Base-by-base conservation (phyloP, 495 filamentous ascomycete species). In the Hypoxylon rickii region DNA sequence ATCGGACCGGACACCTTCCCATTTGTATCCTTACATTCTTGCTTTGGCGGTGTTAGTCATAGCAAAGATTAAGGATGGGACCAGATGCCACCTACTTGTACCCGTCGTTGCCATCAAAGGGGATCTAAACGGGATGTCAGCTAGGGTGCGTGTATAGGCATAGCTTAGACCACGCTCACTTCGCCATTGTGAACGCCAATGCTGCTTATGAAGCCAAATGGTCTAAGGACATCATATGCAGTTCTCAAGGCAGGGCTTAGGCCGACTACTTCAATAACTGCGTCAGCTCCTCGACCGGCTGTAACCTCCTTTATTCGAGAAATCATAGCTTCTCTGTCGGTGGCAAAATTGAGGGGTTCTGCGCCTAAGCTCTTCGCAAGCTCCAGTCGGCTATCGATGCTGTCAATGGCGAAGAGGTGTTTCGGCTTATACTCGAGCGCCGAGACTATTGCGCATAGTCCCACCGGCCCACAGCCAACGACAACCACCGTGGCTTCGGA, bases 1-100 rank as follows among this genome's bases (percentile, higher is more conserved):
- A 89, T 41, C 90, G 77, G 8, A 98, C 94, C 5, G 93, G 93
- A 69, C 94, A 98, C 45, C 94, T 80, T 24, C 93, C 94, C 86
- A 96, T 96, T 64, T 96, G 89, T n/a, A 97, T 66, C 44, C 82
- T 86, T 53, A 97, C 53, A 65, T 97, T 98, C 77, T 97, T 97
- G 38, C 75, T 77, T 58, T 44, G 36, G 7, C 31, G 45, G 32
- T 41, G 42, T 64, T 36, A 70, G 39, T 47, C 29, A 32, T 21
- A 31, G 16, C 17, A 16, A 29, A 38, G 13, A 13, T 7, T 31
- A 19, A 15, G 22, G 5, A 13, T 18, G 13, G 7, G 22, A 12
- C 22, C 37, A 29, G 29, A 10, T 26, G 5, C 3, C 24, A 66
- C 76, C 55, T 52, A 78, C 76, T 82, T 81, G 68, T 97, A 97